Percentiles rank a stretch among this genome's conserved stretches.
These are phyloP conservation scores for Diacronema lutheri DNA, from an alignment of 78 protist species.

Conservation along the genomic window DNA sequence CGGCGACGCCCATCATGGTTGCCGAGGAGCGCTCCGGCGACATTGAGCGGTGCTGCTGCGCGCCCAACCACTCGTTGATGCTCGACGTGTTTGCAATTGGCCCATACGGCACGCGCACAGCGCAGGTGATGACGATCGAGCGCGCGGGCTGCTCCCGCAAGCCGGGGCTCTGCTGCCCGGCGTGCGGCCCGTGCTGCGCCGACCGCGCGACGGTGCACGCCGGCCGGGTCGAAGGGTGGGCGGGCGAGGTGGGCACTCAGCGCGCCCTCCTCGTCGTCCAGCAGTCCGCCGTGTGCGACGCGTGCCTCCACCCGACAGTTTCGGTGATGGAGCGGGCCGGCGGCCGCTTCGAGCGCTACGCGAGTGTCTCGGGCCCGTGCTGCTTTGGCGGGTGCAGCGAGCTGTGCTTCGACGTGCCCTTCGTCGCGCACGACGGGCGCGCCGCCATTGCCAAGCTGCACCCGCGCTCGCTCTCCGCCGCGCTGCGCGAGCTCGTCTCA, in stretches of 20 bases:
- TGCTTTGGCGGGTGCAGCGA: not conserved
- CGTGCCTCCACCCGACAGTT: not conserved
- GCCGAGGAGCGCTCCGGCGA: not conserved
- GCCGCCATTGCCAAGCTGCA: not conserved
- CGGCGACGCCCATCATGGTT: not conserved
- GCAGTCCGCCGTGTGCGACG: too few relatives aligned
- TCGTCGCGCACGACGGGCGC: not conserved
- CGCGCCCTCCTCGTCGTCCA: too few relatives aligned
- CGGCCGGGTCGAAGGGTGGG: too few relatives aligned
- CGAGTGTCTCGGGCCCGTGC: not conserved
- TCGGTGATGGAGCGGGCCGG: not conserved
- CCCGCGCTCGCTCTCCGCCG: not conserved
- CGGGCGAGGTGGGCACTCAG: too few relatives aligned
- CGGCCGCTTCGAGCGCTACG: not conserved
- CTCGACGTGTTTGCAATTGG: not conserved
- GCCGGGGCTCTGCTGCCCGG: not conserved
- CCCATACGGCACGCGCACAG: too few relatives aligned
- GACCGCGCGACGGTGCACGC: too few relatives aligned
- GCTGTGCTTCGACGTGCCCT: not conserved
- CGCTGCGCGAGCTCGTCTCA: not conserved
- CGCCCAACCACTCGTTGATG: not conserved
- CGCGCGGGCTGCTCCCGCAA: not conserved
- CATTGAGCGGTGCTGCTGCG: not conserved
- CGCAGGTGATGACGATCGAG: not conserved
- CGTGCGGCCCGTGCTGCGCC: not conserved